Evolutionary conservation across 768 basidiomycete species (phyloP), one percentile per base, ranked within the genome.

Genomic region (Imleria badia): DNA sequence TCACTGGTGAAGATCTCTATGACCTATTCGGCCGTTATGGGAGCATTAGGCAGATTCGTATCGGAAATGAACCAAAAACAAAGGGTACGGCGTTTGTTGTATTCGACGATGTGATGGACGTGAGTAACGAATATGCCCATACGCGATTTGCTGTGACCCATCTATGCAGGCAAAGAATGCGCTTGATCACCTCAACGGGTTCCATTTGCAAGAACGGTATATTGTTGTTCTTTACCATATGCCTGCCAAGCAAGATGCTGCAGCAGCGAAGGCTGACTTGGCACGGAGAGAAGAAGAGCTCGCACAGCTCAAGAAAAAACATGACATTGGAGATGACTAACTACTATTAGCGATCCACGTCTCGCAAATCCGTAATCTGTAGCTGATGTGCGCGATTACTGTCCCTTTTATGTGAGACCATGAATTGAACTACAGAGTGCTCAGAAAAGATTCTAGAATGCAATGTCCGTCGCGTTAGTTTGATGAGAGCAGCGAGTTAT

Each of bases 21-120:
- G 96, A 98, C 75, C 78, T 98, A 59, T 98, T 99, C 64, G 96
- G 94, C 51, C 91, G 94, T 59, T 99, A 98, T 75, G 96, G 96
- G 44, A 91, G 91, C 64, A 91, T 99, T 62, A 86, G 96, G 46
- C 96, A 99, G 73, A 87, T 99, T 59, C 84, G 96, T 58, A 85
- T 97, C 60, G 96, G 96, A 45, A 95, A 86, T 59, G 91, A 94
- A 66, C 78, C 84, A 54, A 98, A 97, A 76, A 89, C 93, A 20
- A 91, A 89, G 68, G 96, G 96, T 29, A 98, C 96, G 10, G 96
- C 96, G 1, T 99, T 96, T 67, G 91, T 98, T 4, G 95, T 96
- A 14, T 94, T 91, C 68, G 91, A 95, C 67, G 94, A 95, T 73
- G 92, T 95, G 59, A 94, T 94, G 91, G 94, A 95, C 65, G 93